Conservation (phyloP, 169 alveolate genomes). For the Perkinsus marinus region DNA sequence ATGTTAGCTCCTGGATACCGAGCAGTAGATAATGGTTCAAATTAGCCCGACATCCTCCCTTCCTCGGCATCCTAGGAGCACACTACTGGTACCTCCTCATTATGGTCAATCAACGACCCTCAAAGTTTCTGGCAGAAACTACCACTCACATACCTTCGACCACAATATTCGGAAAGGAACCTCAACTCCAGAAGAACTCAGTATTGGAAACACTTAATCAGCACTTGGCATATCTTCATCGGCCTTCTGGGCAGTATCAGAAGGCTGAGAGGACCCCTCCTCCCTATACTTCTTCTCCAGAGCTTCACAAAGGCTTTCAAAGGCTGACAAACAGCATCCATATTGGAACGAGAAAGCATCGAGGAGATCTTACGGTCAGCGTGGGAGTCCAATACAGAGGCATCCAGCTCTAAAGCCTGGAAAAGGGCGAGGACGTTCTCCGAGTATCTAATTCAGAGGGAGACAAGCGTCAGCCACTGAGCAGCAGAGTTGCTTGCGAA, state of each 20-base stretch:
- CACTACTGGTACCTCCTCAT: too few species aligned
- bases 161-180: background rate
- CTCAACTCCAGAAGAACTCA: background rate
- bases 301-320: background rate
- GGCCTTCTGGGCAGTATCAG: background rate
- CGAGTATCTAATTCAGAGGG: too few species aligned
- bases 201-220: background rate
- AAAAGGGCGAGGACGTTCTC: background rate
- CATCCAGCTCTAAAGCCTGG: background rate
- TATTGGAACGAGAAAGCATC: background rate
- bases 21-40: too few species aligned
- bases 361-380: background rate
- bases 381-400: background rate
- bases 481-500: too few species aligned
- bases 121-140: too few species aligned
- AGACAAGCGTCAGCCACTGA: too few species aligned
- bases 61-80: too few species aligned
- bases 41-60: too few species aligned
- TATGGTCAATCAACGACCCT: too few species aligned
- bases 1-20: too few species aligned
- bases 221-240: background rate
- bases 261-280: background rate
- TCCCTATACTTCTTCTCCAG: background rate
- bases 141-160: background rate
- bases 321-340: background rate